Percentiles rank a stretch among this genome's conserved stretches.
Evolutionary conservation across 2,329 filamentous ascomycete species (phyloP).

Genomic region (Pyricularia sp.): DNA sequence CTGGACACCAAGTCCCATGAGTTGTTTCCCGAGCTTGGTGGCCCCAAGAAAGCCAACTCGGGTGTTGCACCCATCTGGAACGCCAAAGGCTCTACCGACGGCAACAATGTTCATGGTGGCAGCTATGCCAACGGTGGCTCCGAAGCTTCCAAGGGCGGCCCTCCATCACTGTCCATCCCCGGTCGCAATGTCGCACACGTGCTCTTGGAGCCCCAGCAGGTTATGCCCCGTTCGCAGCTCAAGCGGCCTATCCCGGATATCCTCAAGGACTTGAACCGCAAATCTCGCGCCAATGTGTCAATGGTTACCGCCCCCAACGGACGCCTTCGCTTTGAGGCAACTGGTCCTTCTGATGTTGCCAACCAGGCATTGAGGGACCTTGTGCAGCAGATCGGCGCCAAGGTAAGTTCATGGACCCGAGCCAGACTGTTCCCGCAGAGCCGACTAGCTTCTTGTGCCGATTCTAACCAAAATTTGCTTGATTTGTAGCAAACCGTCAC

Average conservation of each 20-base stretch:
- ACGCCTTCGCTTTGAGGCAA: slow-evolving; percentile 72
- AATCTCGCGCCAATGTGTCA: slow-evolving; percentile 77
- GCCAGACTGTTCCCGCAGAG: neutral
- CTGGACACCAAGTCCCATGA: slow-evolving; percentile 85
- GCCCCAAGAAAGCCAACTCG: slow-evolving; percentile 54
- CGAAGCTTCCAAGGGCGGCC: slow-evolving; percentile 20
- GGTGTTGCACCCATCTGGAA: slow-evolving; percentile 70
- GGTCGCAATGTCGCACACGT: slow-evolving; percentile 75
- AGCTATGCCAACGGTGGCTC: slow-evolving; percentile 42
- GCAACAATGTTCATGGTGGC: slow-evolving; percentile 41
- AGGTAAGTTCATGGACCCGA: slow-evolving; percentile 41
- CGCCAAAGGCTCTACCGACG: slow-evolving; percentile 49
- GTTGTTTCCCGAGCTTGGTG: slow-evolving; percentile 84
- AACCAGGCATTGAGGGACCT: slow-evolving; percentile 85
- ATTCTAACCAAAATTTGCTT: neutral
- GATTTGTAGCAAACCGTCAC: slow-evolving; percentile 43
- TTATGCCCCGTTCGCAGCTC: slow-evolving; percentile 67
- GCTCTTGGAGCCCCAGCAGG: slow-evolving; percentile 62
- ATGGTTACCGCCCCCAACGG: slow-evolving; percentile 66
- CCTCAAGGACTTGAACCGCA: slow-evolving; percentile 85
- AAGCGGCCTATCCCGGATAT: slow-evolving; percentile 81
- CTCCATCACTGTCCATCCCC: slow-evolving; percentile 63
- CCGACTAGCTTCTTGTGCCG: neutral
- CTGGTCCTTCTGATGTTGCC: slow-evolving; percentile 73
- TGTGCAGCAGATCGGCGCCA: slow-evolving; percentile 77